Percentiles rank a stretch among this genome's conserved stretches.
Conservation (phyloP, 1,284 basidiomycete genomes). For the Porogramme epimiltina region DNA sequence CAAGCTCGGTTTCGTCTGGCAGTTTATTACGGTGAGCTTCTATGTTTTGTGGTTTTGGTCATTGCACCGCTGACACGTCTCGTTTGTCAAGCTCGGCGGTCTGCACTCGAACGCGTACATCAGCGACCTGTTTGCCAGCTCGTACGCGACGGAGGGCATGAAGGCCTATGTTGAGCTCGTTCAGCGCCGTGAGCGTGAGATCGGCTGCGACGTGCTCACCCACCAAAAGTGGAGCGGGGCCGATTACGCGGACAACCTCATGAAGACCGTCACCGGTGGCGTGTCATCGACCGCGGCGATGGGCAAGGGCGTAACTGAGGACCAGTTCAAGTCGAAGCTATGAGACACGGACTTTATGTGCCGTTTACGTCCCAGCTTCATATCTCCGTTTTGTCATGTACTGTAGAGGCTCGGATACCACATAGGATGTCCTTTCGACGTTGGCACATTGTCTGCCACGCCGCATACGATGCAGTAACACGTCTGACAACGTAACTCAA, state of each 20-base stretch:
- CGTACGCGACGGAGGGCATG: slow-evolving; percentile 91
- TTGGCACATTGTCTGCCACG: no score
- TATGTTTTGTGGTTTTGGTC: no score
- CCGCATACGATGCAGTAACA: no score
- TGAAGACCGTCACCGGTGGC: slow-evolving; percentile 95
- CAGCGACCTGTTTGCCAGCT: slow-evolving; percentile 88
- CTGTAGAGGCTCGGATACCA: no score
- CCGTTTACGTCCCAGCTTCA: no score
- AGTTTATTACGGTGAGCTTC: slow-evolving; percentile 90
- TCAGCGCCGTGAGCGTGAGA: slow-evolving; percentile 85
- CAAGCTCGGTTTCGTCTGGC: slow-evolving; percentile 94
- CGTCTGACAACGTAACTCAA: no score
- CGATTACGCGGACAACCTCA: slow-evolving; percentile 88
- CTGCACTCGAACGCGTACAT: slow-evolving; percentile 98
- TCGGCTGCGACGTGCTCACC: slow-evolving; percentile 90
- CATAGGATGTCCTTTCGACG: no score
- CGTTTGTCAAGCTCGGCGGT: slow-evolving; percentile 77
- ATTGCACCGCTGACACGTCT: not conserved
- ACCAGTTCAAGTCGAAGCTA: slow-evolving; percentile 76
- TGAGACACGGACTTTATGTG: no score
- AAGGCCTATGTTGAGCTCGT: slow-evolving; percentile 88
- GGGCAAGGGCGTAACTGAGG: slow-evolving; percentile 92
- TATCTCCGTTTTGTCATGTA: no score
- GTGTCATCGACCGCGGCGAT: slow-evolving; percentile 95
- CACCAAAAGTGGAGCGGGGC: slow-evolving; percentile 97